Evolutionary conservation across 2,329 filamentous ascomycete species (phyloP).

Genomic region (Exophiala phaeomuriformis): DNA sequence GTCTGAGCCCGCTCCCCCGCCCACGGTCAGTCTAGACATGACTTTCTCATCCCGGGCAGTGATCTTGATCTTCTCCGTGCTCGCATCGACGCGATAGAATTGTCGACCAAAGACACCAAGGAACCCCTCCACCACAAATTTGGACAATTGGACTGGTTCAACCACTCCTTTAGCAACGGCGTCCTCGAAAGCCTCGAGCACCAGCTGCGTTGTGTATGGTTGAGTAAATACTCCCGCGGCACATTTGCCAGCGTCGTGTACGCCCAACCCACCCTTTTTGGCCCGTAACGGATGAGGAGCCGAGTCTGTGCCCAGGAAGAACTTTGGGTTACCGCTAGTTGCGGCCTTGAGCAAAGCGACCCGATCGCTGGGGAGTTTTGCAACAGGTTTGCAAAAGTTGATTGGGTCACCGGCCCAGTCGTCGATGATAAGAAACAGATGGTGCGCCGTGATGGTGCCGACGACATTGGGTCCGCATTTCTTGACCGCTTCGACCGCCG

Average conservation of each 20-base stretch:
- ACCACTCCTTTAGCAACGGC: conserved; percentile 49
- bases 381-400: conserved; percentile 71
- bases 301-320: conserved; percentile 64
- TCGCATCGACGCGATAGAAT: conserved; percentile 40
- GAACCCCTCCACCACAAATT: conserved; percentile 51
- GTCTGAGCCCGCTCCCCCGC: background rate
- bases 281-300: conserved; percentile 57
- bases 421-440: conserved; percentile 72
- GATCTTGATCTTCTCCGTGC: conserved; percentile 14
- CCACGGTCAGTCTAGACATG: background rate
- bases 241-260: conserved; percentile 33
- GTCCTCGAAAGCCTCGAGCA: conserved; percentile 52
- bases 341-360: conserved; percentile 62
- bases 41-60: conserved; percentile 17
- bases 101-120: conserved; percentile 49
- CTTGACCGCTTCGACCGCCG: conserved; percentile 69
- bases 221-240: conserved; percentile 58
- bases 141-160: conserved; percentile 47
- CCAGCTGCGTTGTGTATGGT: conserved; percentile 51
- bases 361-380: conserved; percentile 65
- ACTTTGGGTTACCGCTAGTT: conserved; percentile 49
- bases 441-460: conserved; percentile 78
- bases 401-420: conserved; percentile 66
- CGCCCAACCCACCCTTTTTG: conserved; percentile 43
- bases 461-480: conserved; percentile 70